Base-by-base conservation (phyloP, 805 yeast genomes). In the Cyberlindnera galapagoensis region DNA sequence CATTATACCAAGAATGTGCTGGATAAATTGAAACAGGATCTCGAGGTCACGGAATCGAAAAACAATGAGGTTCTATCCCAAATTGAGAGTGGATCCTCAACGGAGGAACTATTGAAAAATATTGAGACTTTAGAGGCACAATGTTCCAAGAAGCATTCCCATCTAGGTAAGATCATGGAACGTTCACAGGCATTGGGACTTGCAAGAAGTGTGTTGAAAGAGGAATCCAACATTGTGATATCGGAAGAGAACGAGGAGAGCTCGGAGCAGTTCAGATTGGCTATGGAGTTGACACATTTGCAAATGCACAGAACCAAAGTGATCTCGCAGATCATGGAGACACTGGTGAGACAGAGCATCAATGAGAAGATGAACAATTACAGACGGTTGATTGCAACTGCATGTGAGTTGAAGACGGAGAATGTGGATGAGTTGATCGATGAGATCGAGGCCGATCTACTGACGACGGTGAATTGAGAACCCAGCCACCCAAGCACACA, bases 361-460 rank as follows among this genome's bases (percentile, higher is more conserved):
- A 71, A 65, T 54, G 30, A 62, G 19, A 80, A 77, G 54, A 79
- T 84, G 74, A 71, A 75, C 47, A 86, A 85, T 52, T 81, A 90
- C 62, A 69, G 94, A 42, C 76, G 76, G 48, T 65, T 90, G 39
- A 78, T 92, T 26, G 73, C 90, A 16, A 61, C 76, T 28, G 73
- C 85, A 29, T 82, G 94, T 52, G 94, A 85, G 3, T 67, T 86
- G 34, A 74, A 77, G 30, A 68, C 78, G 14, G 94, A 84, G 38
- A 92, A 82, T 39, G 79, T 90, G 36, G 85, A 80, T 44, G 80
- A 83, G 19, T 66, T 86, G 37, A 65, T 90, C 31, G 90, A 83
- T 43, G 96, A 90, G 14, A 82, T 90, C 26, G 86, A 63, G 36
- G 54, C 56, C 17, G 69, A 62, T 36, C 39, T 63, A 8, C 30